Evolutionary conservation across 768 basidiomycete genomes (phyloP).

Genomic region (Suillus hirtellus): DNA sequence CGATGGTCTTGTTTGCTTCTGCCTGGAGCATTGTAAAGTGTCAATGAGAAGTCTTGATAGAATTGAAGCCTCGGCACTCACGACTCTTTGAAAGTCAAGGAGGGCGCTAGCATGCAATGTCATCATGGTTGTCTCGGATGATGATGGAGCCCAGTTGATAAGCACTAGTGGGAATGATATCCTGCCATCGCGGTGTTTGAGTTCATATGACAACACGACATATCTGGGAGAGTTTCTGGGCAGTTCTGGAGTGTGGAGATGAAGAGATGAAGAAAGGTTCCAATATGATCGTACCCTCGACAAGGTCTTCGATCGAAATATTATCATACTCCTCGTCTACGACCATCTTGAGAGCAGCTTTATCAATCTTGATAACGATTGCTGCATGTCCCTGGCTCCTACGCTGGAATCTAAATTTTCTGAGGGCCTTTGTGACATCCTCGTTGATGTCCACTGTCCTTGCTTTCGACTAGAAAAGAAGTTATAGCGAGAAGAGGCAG

Average conservation of each 20-base stretch:
- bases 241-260: constrained; percentile 53
- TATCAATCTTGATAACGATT: constrained; percentile 89
- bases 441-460: constrained; percentile 84
- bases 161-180: constrained; percentile 84
- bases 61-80: constrained; percentile 33
- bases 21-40: constrained; percentile 44
- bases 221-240: constrained; percentile 88
- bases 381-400: constrained; percentile 71
- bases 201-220: constrained; percentile 81
- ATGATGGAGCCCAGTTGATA: constrained; percentile 84
- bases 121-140: constrained; percentile 71
- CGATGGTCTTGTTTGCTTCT: constrained; percentile 77
- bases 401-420: constrained; percentile 79
- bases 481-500: constrained; percentile 4
- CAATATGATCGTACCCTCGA: constrained; percentile 59
- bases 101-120: constrained; percentile 86
- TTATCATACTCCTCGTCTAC: constrained; percentile 79
- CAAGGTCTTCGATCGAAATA: constrained; percentile 80
- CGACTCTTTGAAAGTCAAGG: constrained; percentile 76
- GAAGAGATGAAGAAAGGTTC: constrained; percentile 3
- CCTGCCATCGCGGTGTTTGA: constrained; percentile 78
- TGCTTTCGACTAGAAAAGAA: constrained; percentile 4
- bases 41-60: neutral
- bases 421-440: constrained; percentile 71
- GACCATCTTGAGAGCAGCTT: constrained; percentile 75